phyloP scores from a whole-genome alignment of 2,329 filamentous ascomycete species.

The Scedosporium apiospermum region DNA sequence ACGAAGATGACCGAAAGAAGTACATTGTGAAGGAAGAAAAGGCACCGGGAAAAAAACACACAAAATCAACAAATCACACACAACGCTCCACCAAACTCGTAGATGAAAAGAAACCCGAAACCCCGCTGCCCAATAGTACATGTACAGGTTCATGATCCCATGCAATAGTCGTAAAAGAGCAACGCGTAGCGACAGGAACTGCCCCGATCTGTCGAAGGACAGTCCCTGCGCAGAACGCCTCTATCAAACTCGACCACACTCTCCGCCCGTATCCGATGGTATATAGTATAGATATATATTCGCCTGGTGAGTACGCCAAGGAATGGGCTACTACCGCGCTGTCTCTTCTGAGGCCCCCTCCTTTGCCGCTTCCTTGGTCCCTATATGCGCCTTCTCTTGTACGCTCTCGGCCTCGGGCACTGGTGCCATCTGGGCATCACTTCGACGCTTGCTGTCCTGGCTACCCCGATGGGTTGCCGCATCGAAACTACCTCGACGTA shows the following conservation, averaged over 20 bases:
- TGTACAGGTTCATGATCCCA: background rate
- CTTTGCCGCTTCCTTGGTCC: conserved; percentile 1
- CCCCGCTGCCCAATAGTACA: background rate
- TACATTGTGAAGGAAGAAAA: background rate
- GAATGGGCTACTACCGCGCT: background rate
- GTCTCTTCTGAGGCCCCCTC: background rate
- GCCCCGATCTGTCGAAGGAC: background rate
- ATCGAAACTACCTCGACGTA: conserved; percentile 41
- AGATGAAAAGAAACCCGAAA: background rate
- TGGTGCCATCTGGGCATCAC: conserved; percentile 2
- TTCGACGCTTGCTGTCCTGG: background rate
- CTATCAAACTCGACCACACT: background rate
- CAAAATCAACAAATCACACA: background rate
- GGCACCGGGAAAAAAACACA: background rate
- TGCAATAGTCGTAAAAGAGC: conserved; percentile 1
- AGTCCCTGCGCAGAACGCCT: background rate
- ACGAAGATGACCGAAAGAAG: background rate
- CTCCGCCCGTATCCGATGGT: background rate
- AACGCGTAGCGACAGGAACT: background rate
- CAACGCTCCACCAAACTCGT: background rate
- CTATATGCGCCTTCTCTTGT: background rate
- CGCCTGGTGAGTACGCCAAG: too few relatives aligned
- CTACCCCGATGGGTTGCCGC: conserved; percentile 10
- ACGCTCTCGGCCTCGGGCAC: conserved; percentile 5
- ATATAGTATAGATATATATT: background rate